phyloP scores from a whole-genome alignment of 805 yeast species.

The Saccharomycopsis sp. region DNA sequence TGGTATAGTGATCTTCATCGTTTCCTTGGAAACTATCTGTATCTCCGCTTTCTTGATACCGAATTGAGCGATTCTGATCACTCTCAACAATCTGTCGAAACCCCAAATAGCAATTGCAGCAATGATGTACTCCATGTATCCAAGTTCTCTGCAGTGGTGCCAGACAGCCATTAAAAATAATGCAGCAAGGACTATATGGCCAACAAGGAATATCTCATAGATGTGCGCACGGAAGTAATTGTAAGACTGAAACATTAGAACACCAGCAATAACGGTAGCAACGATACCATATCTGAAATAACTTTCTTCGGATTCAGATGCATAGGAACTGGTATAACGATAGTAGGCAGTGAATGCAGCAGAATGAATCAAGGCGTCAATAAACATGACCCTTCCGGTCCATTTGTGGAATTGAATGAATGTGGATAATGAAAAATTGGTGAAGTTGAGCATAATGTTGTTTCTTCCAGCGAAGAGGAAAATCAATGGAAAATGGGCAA shows the following conservation, averaged over 20 bases:
- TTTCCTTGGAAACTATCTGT: slow-evolving; percentile 32
- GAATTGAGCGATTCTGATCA: slow-evolving; percentile 39
- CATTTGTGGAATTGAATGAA: slow-evolving; percentile 66
- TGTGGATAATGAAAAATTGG: slow-evolving; percentile 58
- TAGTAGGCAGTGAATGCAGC: slow-evolving; percentile 3
- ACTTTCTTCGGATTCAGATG: slow-evolving; percentile 26
- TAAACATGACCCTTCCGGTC: slow-evolving; percentile 42
- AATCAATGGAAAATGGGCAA: slow-evolving; percentile 45
- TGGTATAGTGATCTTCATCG: slow-evolving; percentile 36
- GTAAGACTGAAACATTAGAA: slow-evolving; percentile 43
- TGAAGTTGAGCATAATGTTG: slow-evolving; percentile 51
- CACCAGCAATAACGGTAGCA: slow-evolving; percentile 38
- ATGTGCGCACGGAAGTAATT: slow-evolving; percentile 42
- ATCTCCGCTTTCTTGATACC: slow-evolving; percentile 23
- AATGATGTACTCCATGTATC: slow-evolving; percentile 46
- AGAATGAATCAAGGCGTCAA: slow-evolving; percentile 14
- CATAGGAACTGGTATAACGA: neutral
- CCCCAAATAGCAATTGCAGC: slow-evolving; percentile 63
- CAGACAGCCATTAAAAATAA: slow-evolving; percentile 48
- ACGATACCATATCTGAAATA: slow-evolving; percentile 42
- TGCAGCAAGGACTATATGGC: slow-evolving; percentile 52
- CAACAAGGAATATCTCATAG: slow-evolving; percentile 56
- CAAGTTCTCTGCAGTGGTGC: slow-evolving; percentile 47
- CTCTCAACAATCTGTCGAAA: slow-evolving; percentile 54
- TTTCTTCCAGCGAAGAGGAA: slow-evolving; percentile 67